Conservation (phyloP, 1,139 yeast species). For the Scheffersomyces quercinus region DNA sequence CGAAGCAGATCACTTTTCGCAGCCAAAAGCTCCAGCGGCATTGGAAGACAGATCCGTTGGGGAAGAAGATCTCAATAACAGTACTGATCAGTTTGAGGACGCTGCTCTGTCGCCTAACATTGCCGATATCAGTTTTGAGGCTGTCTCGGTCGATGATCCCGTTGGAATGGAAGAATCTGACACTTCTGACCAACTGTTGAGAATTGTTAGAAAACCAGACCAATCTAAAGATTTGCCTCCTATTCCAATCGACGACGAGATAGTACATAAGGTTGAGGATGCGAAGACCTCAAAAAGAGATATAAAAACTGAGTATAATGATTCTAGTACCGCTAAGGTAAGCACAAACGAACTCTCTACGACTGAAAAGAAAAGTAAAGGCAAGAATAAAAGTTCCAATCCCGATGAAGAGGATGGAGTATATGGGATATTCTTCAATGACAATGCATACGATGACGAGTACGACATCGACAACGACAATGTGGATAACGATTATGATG, state of each 20-base stretch:
- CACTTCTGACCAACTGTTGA: constrained; percentile 3
- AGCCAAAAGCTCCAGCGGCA: too few species aligned
- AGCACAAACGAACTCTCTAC: background rate
- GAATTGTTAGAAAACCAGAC: too few species aligned
- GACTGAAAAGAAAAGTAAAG: background rate
- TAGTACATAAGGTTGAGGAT: constrained; percentile 1
- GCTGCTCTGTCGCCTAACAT: background rate
- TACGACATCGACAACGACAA: constrained; percentile 13
- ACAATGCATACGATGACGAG: constrained; percentile 8
- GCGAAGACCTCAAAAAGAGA: too few species aligned
- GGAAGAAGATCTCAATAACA: background rate
- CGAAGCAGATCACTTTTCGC: too few species aligned
- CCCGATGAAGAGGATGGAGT: constrained; percentile 16
- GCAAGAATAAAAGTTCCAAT: constrained; percentile 1
- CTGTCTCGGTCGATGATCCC: background rate
- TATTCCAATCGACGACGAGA: constrained; percentile 2
- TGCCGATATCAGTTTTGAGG: background rate
- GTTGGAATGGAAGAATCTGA: constrained; percentile 1
- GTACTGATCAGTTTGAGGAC: background rate
- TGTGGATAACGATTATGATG: constrained; percentile 11
- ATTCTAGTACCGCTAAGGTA: too few species aligned
- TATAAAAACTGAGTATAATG: too few species aligned
- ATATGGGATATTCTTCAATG: constrained; percentile 6
- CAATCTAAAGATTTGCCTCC: too few species aligned
- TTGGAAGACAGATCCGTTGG: too few species aligned